phyloP scores from a whole-genome alignment of 495 filamentous ascomycete genomes.

The Podospora didyma region DNA sequence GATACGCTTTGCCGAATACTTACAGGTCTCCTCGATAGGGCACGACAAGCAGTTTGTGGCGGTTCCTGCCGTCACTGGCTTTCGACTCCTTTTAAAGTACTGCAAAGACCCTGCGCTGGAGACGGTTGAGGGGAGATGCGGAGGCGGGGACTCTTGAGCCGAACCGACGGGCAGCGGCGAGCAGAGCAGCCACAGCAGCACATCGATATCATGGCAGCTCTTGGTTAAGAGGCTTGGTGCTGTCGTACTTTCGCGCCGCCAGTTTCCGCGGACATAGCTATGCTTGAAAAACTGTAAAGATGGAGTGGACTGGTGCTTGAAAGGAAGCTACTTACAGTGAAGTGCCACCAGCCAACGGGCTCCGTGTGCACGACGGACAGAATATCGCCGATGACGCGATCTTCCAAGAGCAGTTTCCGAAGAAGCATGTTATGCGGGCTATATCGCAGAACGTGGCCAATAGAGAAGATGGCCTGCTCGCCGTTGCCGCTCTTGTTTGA shows the following conservation, averaged over 20 bases:
- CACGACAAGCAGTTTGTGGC: constrained; percentile 91
- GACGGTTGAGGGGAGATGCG: constrained; percentile 72
- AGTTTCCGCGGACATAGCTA: constrained; percentile 91
- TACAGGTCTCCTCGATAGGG: constrained; percentile 63
- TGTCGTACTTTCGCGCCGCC: constrained; percentile 70
- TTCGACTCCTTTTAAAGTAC: constrained; percentile 68
- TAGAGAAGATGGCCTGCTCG: constrained; percentile 64
- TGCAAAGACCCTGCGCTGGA: constrained; percentile 67
- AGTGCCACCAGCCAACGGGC: constrained; percentile 96
- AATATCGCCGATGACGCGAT: constrained; percentile 77
- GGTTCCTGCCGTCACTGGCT: constrained; percentile 65
- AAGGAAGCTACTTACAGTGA: constrained; percentile 37
- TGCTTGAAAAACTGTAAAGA: constrained; percentile 39
- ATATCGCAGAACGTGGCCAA: constrained; percentile 80
- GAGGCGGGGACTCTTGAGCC: constrained; percentile 29
- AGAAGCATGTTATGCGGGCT: constrained; percentile 87
- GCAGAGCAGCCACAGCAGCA: constrained; percentile 82
- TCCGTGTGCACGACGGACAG: constrained; percentile 86
- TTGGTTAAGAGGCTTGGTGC: constrained; percentile 86
- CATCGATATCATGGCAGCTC: constrained; percentile 90
- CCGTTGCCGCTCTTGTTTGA: constrained; percentile 17
- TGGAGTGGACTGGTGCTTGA: background rate
- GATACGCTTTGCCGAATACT: constrained; percentile 77
- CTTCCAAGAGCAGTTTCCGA: constrained; percentile 67
- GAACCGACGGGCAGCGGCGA: constrained; percentile 54